Base-by-base conservation (phyloP, 495 filamentous ascomycete species). In the Lindgomyces ingoldianus region DNA sequence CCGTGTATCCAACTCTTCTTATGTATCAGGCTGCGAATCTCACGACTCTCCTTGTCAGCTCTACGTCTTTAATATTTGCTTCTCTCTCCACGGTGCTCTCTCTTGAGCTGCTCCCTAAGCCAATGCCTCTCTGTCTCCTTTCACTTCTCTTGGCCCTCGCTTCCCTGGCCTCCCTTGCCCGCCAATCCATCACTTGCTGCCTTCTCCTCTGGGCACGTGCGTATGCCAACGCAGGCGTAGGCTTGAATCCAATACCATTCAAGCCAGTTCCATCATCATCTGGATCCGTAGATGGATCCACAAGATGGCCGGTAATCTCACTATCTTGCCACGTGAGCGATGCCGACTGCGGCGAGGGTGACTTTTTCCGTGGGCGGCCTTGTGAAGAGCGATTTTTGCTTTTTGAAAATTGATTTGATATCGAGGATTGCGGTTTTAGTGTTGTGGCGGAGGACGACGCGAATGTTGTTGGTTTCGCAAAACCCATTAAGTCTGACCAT, bases 241-340 rank as follows among this genome's bases (percentile, higher is more conserved):
- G 93, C 65, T 85, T 88, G 75, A 96, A 97, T 1, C 93, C 93
- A 70, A 98, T 88, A 14, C 93, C 93, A 74, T 95, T 77, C 52
- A 80, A 71, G 16, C 80, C 78, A 3, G 70, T 71, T 14, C 78
- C 77, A 55, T 80, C 75, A 45, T 80, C 80, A 22, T 80, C 79
- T 0, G 73, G 68, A 29, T 73, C 65, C 14, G 30, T 56, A 18
- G 68, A 56, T 18, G 68, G 68, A 27, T 70, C 62, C 18, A 53
- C 60, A 41, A 61, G 60, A 71, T 94, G 89, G 18, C 91, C 85
- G 0, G 91, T 95, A 63, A 95, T 93, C 68, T 96, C 91, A 57
- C 87, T 80, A 64, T 91, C 88, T 69, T 86, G 87, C 91, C 91
- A 94, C 33, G 89, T 91, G 62, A 92, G 80, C 22, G 86, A 79